A percentile compares a stretch with the other conserved stretches of the same genome.
Conservation (phyloP, 2,329 filamentous ascomycete species). For the Claviceps arundinis region DNA sequence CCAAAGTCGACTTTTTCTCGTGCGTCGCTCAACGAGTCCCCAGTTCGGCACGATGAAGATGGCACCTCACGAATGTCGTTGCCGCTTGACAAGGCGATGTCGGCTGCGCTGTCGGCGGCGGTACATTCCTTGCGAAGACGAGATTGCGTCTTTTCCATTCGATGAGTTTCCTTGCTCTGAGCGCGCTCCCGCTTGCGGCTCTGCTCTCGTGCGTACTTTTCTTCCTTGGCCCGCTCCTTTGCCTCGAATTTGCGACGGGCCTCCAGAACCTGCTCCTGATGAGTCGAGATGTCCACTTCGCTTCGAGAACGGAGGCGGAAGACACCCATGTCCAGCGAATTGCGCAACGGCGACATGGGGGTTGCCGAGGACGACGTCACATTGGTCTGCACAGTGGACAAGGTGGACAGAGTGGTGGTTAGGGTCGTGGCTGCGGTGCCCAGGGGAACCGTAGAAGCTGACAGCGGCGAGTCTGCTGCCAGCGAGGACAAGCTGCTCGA, state of each 20-base stretch:
- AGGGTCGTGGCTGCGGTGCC: constrained; percentile 12
- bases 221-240: constrained; percentile 47
- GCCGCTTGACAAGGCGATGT: constrained; percentile 19
- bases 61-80: constrained; percentile 13
- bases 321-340: constrained; percentile 41
- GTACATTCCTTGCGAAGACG: constrained; percentile 26
- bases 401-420: background rate
- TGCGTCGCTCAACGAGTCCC: constrained; percentile 12
- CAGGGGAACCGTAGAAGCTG: constrained; percentile 13
- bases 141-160: constrained; percentile 33
- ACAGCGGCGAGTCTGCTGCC: constrained; percentile 22
- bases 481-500: constrained; percentile 17
- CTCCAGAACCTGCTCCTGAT: constrained; percentile 44
- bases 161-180: constrained; percentile 41
- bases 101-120: constrained; percentile 17
- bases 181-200: constrained; percentile 43
- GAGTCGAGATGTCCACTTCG: constrained; percentile 41
- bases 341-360: constrained; percentile 39
- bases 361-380: constrained; percentile 19
- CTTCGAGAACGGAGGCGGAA: constrained; percentile 49
- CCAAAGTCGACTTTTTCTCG: constrained; percentile 30
- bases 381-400: constrained; percentile 14
- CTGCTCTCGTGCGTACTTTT: constrained; percentile 48
- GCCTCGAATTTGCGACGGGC: constrained; percentile 51
- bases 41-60: constrained; percentile 14